A percentile compares a stretch with the other conserved stretches of the same genome.
phyloP scores from a whole-genome alignment of 495 filamentous ascomycete genomes.

The Penicillium angulare region DNA sequence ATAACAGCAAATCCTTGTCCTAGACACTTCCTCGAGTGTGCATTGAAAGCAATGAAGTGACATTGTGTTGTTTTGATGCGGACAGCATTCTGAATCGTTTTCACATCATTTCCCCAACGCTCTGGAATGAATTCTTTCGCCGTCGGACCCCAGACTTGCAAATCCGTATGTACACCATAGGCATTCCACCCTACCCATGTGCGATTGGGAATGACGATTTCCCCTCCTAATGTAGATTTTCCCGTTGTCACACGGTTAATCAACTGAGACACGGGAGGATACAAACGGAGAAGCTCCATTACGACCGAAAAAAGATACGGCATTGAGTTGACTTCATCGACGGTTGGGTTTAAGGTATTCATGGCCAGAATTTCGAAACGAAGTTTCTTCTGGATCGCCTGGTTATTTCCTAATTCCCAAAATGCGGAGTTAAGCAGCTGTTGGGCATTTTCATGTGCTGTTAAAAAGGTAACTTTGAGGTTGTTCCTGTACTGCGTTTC shows the following conservation, averaged over 20 bases:
- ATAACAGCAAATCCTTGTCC: slow-evolving; percentile 36
- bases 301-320: slow-evolving; percentile 37
- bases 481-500: slow-evolving; percentile 35
- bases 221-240: slow-evolving; percentile 18
- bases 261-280: slow-evolving; percentile 38
- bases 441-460: slow-evolving; percentile 35
- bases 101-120: slow-evolving; percentile 34
- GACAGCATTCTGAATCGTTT: slow-evolving; percentile 27
- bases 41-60: slow-evolving; percentile 38
- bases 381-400: slow-evolving; percentile 26
- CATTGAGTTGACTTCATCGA: slow-evolving; percentile 25
- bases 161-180: slow-evolving; percentile 31
- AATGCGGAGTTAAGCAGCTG: slow-evolving; percentile 32
- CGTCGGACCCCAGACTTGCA: slow-evolving; percentile 26
- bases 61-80: slow-evolving; percentile 29
- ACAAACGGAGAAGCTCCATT: slow-evolving; percentile 39
- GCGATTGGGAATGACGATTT: slow-evolving; percentile 26
- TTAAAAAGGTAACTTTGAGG: slow-evolving; percentile 33
- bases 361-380: slow-evolving; percentile 22
- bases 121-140: slow-evolving; percentile 32
- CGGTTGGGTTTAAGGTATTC: slow-evolving; percentile 2
- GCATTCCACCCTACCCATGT: slow-evolving; percentile 40
- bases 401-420: slow-evolving; percentile 26
- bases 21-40: slow-evolving; percentile 34
- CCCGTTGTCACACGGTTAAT: slow-evolving; percentile 28